phyloP scores from a whole-genome alignment of 345 rosid species.

The Citropsis articulata region DNA sequence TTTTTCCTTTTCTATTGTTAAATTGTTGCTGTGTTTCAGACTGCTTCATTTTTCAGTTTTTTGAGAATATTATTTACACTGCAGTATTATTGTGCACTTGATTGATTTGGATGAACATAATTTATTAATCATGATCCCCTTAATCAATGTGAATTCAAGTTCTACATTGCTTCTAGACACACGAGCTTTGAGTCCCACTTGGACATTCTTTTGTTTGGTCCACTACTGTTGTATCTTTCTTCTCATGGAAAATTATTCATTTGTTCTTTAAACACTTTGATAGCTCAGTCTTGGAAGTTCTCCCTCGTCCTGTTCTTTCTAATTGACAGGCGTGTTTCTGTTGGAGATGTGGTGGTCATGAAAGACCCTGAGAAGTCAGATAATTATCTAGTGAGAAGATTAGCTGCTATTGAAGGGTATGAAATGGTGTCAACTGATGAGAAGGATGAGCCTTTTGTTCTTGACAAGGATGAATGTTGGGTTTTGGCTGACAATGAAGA shows the following conservation, averaged over 20 bases:
- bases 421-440: constrained; percentile 81
- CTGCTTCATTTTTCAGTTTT: background rate
- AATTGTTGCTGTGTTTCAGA: background rate
- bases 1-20: too few relatives aligned
- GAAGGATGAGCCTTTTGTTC: constrained; percentile 84
- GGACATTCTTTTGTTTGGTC: background rate
- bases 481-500: constrained; percentile 77
- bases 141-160: background rate
- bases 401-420: constrained; percentile 79
- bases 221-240: background rate
- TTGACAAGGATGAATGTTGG: constrained; percentile 84
- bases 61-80: background rate
- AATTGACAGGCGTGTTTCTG: constrained; percentile 52
- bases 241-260: background rate
- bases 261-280: background rate
- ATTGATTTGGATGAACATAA: too few relatives aligned
- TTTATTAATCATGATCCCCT: too few relatives aligned
- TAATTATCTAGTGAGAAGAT: constrained; percentile 68
- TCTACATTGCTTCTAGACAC: background rate
- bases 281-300: background rate
- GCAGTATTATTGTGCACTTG: background rate
- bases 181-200: background rate
- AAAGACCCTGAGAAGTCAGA: constrained; percentile 71
- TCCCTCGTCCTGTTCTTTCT: background rate
- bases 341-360: constrained; percentile 92